phyloP scores from a whole-genome alignment of 2,329 filamentous ascomycete genomes.

The Neoscytalidium dimidiatum region DNA sequence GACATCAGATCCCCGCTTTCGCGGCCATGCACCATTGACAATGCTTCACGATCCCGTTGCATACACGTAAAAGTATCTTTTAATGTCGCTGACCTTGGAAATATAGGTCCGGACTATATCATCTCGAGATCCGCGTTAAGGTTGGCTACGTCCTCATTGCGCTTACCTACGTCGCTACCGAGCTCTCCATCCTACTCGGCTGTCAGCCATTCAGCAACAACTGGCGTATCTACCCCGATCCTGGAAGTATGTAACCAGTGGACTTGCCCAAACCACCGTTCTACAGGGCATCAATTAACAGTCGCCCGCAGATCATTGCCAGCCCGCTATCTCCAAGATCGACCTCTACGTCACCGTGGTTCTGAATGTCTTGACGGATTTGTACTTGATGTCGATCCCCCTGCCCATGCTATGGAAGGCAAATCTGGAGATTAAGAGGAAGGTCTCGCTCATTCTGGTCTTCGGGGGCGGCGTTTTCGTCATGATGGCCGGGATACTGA shows the following conservation, averaged over 20 bases:
- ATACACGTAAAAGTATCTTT: background rate
- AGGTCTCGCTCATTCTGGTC: slow-evolving; percentile 55
- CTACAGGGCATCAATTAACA: background rate
- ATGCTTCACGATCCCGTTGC: background rate
- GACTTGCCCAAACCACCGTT: background rate
- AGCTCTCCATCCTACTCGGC: slow-evolving; percentile 53
- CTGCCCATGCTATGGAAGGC: slow-evolving; percentile 59
- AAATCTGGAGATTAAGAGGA: slow-evolving; percentile 50
- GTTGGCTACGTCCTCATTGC: slow-evolving; percentile 53
- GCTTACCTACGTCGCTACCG: slow-evolving; percentile 50
- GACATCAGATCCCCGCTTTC: background rate
- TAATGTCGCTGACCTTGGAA: background rate
- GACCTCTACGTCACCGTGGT: slow-evolving; percentile 32
- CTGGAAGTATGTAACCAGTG: slow-evolving; percentile 40
- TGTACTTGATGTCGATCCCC: slow-evolving; percentile 60
- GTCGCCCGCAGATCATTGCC: background rate
- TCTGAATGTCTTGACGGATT: slow-evolving; percentile 57
- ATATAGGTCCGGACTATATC: background rate
- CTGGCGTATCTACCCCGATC: slow-evolving; percentile 61
- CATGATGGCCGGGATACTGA: slow-evolving; percentile 57
- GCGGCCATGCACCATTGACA: background rate
- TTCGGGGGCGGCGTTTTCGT: slow-evolving; percentile 60
- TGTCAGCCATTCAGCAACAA: slow-evolving; percentile 56
- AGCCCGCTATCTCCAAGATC: slow-evolving; percentile 16
- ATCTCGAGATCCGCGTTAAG: slow-evolving; percentile 43